Conservation (phyloP, 2,329 filamentous ascomycete genomes). For the Coniochaeta sp. region DNA sequence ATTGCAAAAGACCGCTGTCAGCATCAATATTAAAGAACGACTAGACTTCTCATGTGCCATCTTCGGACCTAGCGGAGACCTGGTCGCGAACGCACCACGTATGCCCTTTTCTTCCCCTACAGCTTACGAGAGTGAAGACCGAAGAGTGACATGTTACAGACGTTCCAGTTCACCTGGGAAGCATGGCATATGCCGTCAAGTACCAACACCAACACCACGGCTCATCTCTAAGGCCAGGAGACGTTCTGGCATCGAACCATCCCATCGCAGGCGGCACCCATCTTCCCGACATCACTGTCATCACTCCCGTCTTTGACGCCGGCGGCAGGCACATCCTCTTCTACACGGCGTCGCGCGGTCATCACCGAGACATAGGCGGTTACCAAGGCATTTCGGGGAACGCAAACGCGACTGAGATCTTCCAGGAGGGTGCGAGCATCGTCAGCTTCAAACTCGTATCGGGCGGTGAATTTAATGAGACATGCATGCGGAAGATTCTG, state of each 20-base stretch:
- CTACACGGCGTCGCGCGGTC: conserved; percentile 38
- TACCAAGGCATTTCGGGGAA: not conserved
- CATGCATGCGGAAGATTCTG: conserved; percentile 58
- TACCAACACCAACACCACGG: conserved; percentile 62
- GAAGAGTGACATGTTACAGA: not conserved
- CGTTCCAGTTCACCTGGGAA: conserved; percentile 62
- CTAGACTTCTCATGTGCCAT: conserved; percentile 76
- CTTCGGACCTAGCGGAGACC: conserved; percentile 64
- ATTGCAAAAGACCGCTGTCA: conserved; percentile 69
- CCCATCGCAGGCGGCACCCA: conserved; percentile 26
- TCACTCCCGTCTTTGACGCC: conserved; percentile 27
- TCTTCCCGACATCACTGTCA: conserved; percentile 28
- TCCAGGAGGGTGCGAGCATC: conserved; percentile 51
- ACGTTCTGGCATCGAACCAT: conserved; percentile 27
- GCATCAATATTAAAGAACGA: conserved; percentile 72
- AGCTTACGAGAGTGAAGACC: not conserved
- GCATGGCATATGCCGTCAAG: conserved; percentile 70
- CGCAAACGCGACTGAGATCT: conserved; percentile 48
- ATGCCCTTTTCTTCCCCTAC: conserved; percentile 21
- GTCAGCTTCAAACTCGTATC: conserved; percentile 57
- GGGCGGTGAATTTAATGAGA: conserved; percentile 62
- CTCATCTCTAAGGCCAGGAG: conserved; percentile 21
- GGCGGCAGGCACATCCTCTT: conserved; percentile 29
- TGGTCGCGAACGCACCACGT: conserved; percentile 70
- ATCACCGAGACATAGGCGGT: not conserved